phyloP scores from a whole-genome alignment of 176 grass and related monocot genomes.

The Aegilops speltoides region DNA sequence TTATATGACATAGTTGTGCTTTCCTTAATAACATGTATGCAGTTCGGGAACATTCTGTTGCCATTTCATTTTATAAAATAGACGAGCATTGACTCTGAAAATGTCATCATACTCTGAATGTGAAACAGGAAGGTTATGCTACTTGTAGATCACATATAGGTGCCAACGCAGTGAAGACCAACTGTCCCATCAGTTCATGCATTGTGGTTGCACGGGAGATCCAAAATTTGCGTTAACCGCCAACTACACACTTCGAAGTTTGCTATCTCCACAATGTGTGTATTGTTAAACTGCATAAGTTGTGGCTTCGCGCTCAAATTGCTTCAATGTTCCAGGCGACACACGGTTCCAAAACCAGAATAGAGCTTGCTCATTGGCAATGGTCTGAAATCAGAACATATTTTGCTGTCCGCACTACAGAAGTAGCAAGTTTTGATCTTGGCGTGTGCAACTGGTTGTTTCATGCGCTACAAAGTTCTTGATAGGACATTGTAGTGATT shows the following conservation, averaged over 20 bases:
- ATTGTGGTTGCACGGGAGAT: slow-evolving; percentile 42
- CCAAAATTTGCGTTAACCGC: slow-evolving; percentile 24
- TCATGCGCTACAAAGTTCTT: neutral
- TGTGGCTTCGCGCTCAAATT: too few species aligned
- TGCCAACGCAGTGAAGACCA: slow-evolving; percentile 80
- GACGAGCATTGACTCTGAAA: too few species aligned
- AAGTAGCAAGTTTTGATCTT: neutral
- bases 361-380: neutral
- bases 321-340: too few species aligned
- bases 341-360: neutral
- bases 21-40: neutral
- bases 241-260: neutral
- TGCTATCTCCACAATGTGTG: neutral
- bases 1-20: neutral
- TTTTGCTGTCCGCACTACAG: neutral
- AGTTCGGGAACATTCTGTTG: too few species aligned
- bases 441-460: neutral
- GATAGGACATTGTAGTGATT: neutral
- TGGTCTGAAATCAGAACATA: neutral
- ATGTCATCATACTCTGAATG: neutral
- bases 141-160: slow-evolving; percentile 78
- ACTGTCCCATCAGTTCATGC: slow-evolving; percentile 61
- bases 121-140: slow-evolving; percentile 74
- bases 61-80: too few species aligned
- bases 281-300: neutral